phyloP scores from a whole-genome alignment of 2,329 filamentous ascomycete species.

The Arthrobotrys pseudoclavata region DNA sequence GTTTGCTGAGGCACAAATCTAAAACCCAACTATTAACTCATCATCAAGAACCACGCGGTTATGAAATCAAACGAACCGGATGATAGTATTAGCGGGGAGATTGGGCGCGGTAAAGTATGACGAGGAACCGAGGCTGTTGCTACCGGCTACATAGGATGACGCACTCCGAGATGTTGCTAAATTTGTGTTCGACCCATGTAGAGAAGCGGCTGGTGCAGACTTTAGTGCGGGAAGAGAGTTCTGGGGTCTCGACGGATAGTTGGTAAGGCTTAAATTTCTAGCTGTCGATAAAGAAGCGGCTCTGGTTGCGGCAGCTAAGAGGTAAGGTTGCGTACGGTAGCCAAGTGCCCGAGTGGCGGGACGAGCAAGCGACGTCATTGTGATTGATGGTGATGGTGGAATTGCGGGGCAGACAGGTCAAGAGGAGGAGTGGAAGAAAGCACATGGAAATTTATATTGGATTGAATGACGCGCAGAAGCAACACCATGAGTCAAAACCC shows the following conservation, averaged over 20 bases:
- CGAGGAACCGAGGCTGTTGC: conserved; percentile 13
- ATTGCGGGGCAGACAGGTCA: conserved; percentile 4
- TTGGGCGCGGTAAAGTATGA: conserved; percentile 64
- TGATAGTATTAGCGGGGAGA: conserved; percentile 90
- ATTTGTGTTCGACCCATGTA: conserved; percentile 5
- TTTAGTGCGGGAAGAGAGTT: conserved; percentile 10
- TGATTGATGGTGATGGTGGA: background rate
- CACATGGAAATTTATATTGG: conserved; percentile 28
- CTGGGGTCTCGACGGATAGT: conserved; percentile 42
- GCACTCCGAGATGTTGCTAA: conserved; percentile 33
- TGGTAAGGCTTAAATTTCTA: conserved; percentile 27
- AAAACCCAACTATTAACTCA: conserved; percentile 15
- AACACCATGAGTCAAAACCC: conserved; percentile 10
- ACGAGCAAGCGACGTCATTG: conserved; percentile 38
- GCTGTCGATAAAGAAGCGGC: conserved; percentile 45
- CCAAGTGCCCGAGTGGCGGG: conserved; percentile 34
- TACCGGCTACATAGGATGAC: conserved; percentile 32
- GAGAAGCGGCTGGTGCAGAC: background rate
- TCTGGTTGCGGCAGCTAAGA: conserved; percentile 22
- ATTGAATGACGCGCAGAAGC: conserved; percentile 28
- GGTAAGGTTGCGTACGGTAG: conserved; percentile 9
- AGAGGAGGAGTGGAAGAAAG: background rate
- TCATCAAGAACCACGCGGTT: background rate
- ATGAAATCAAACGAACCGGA: conserved; percentile 70
- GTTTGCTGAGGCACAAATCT: conserved; percentile 97